Evolutionary conservation across 495 filamentous ascomycete genomes (phyloP).

Genomic region (Penicillium paxilli): DNA sequence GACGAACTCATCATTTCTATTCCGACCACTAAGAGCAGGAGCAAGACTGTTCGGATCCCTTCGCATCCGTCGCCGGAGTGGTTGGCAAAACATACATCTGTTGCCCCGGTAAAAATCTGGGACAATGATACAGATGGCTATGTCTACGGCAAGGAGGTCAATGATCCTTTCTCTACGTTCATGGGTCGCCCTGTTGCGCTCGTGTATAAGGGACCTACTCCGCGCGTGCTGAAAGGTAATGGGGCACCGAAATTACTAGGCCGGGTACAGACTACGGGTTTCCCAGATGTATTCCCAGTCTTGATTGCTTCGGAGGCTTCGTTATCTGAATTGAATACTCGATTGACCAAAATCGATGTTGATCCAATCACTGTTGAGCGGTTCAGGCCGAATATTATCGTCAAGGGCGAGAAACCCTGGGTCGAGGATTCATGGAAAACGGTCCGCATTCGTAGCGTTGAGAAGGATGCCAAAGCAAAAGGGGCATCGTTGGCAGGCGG

Average conservation of each 20-base stretch:
- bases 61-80: slow-evolving; percentile 30
- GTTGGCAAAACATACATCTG: slow-evolving; percentile 32
- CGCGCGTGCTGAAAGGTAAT: slow-evolving; percentile 41
- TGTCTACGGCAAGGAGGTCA: slow-evolving; percentile 33
- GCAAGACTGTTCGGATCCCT: slow-evolving; percentile 27
- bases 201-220: slow-evolving; percentile 45
- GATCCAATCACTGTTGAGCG: slow-evolving; percentile 51
- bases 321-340: slow-evolving; percentile 39
- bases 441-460: slow-evolving; percentile 52
- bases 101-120: slow-evolving; percentile 40
- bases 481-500: too few relatives aligned
- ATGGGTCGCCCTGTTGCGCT: slow-evolving; percentile 33
- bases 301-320: slow-evolving; percentile 54
- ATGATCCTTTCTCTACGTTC: slow-evolving; percentile 35
- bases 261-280: slow-evolving; percentile 38
- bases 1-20: slow-evolving; percentile 25
- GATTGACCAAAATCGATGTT: slow-evolving; percentile 20
- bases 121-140: slow-evolving; percentile 42
- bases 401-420: slow-evolving; percentile 62
- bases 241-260: slow-evolving; percentile 36
- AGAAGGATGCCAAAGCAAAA: too few relatives aligned
- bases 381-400: slow-evolving; percentile 84
- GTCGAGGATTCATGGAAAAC: slow-evolving; percentile 80
- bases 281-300: slow-evolving; percentile 45
- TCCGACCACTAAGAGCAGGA: slow-evolving; percentile 7